Evolutionary conservation across 2,329 filamentous ascomycete genomes (phyloP), one percentile per base, ranked within the genome.

Genomic region (Mollisiaceae sp.): DNA sequence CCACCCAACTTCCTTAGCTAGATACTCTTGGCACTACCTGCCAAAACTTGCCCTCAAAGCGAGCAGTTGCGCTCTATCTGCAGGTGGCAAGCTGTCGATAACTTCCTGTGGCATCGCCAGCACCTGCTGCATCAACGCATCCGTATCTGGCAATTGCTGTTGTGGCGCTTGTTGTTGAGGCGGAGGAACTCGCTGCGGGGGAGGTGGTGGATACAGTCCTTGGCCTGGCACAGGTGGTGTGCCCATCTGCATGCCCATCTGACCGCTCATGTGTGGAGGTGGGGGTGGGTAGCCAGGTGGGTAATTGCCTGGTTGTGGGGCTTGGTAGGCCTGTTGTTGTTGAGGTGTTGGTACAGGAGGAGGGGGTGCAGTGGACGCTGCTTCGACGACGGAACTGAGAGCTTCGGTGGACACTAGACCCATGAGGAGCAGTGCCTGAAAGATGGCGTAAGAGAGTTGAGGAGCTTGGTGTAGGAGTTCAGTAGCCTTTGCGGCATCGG

Each of bases 361-460:
- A 77, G 80, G 82, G 69, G 77, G 77, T 55, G 78, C 75, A 62
- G 79, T 77, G 4, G 82, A 65, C 8, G 74, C 72, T 12, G 66
- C 79, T 74, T 96, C 91, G 61, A 97, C 85, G 36, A 98, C 92
- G 4, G 91, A 89, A 68, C 90, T 86, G 62, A 98, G 89, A 2
- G 93, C 89, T 72, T 89, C 89, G 15, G 92, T 91, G 65, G 95
- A 94, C 63, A 98, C 93, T 11, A 98, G 88, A 55, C 93, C 93
- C 87, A 98, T 95, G 43, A 97, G 87, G 1, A 98, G 86, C 11
- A 98, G 85, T 27, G 94, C 91, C 79, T 98, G 94, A 80, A 98
- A 98, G 70, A 98, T 91, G 65, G 95, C 95, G 74, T 97, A 98
- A 4, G 92, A 89, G 54, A 99, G 88, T 79, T 99, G 95, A 0